Percentiles rank a stretch among this genome's conserved stretches.
phyloP scores from a whole-genome alignment of 2,329 filamentous ascomycete genomes.

The Diplocarpon rosae region DNA sequence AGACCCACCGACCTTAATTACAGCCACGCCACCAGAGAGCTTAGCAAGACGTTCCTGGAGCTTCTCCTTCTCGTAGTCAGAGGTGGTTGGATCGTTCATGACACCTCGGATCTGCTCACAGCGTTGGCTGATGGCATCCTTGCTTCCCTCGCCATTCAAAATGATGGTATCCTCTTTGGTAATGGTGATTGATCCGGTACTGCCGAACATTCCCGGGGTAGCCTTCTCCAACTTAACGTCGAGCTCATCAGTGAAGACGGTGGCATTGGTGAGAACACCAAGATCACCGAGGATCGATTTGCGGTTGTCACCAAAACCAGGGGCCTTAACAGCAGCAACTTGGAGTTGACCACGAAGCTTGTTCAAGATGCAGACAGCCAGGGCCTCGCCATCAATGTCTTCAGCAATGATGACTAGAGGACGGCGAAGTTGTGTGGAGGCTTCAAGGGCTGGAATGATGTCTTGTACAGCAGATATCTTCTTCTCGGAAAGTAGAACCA shows the following conservation, averaged over 20 bases:
- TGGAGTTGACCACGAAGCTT: conserved; percentile 99
- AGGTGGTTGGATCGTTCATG: conserved; percentile 86
- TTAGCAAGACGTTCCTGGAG: conserved; percentile 99
- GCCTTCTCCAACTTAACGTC: conserved; percentile 99
- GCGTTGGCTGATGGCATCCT: conserved; percentile 85
- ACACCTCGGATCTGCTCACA: conserved; percentile 99
- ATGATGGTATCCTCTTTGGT: conserved; percentile 99
- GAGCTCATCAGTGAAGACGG: conserved; percentile 96
- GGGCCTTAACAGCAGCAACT: conserved; percentile 96
- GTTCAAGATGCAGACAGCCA: conserved; percentile 98
- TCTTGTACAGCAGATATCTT: conserved; percentile 99
- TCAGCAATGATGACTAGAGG: conserved; percentile 97
- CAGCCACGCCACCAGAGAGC: conserved; percentile 95
- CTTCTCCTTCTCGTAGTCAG: conserved; percentile 99
- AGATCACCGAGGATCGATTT: conserved; percentile 98
- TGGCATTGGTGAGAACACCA: conserved; percentile 89
- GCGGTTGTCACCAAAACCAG: conserved; percentile 98
- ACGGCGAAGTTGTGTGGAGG: conserved; percentile 87
- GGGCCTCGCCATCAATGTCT: conserved; percentile 96
- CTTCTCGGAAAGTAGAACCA: conserved; percentile 98
- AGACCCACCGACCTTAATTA: conserved; percentile 97
- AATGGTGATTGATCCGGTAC: conserved; percentile 96
- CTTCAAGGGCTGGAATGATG: conserved; percentile 95
- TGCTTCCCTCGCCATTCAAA: conserved; percentile 91
- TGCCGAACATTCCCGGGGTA: conserved; percentile 89